Base-by-base conservation (phyloP, 345 rosid genomes). In the Nephelium lappaceum region DNA sequence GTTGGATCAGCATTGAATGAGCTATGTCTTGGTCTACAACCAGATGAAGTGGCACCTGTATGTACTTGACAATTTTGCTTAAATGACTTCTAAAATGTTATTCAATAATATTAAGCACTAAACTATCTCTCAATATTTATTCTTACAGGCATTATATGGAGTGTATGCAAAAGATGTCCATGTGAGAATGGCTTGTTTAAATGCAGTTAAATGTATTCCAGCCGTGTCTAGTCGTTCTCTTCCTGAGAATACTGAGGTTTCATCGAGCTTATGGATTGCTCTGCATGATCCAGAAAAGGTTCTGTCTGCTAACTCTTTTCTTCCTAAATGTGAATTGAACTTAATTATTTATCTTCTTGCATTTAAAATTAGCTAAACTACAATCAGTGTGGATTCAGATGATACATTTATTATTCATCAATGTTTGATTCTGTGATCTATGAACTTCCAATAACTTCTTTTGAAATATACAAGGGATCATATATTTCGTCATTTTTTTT, bases 261-360 rank as follows among this genome's bases (percentile, higher is more conserved):
- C 95, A 55, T 94, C 99, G 53, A 87, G 90, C 82, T 82, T 96
- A 77, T 96, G 99, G 99, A 94, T 96, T 78, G 94, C 98, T 72
- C 71, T 94, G 57, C 98, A 96, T 86, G 99, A 96, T 85, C 91
- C 97, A 47, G 98, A 94, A 80, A 96, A 96, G 97, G 99, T 94
- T 73, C 62, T 25, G 70, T 75, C 73, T 85, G 21, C 68, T 57
- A 45, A 55, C 57, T 67, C 27, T 77, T 21, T 67, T 62, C 49
- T 77, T 67, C 67, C 55, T 31, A 58, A 39, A 15, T 24, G 39
- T 55, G 64, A 42, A 42, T 47, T 64, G 7, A 45, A 16, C 15
- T 61, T 41, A 15, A 4, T 9, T 7, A 36, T 24, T 14, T 21
- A 15, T 0, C 14, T n/a, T 45, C n/a, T 24, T 12, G n/a, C 19